Evolutionary conservation across 2,329 filamentous ascomycete genomes (phyloP), one percentile per base, ranked within the genome.

Genomic region (Boeremia exigua): DNA sequence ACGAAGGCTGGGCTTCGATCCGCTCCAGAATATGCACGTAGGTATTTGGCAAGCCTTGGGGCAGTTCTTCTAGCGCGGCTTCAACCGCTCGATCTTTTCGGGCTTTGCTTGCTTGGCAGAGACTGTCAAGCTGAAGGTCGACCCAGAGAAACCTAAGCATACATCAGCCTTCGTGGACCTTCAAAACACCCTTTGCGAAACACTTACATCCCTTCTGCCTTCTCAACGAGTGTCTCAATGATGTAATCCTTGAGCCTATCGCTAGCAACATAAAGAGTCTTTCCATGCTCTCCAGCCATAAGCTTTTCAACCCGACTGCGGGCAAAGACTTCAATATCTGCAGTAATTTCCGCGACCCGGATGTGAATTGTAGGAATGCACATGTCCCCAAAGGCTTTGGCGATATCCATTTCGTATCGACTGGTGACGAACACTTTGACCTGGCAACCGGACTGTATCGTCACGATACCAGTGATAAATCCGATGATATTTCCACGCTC

Each of bases 191-290:
- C 27, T 30, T 30, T 15, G 27, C 0, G 8, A 30, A 5, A 25
- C 47, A 64, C 63, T 56, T 52, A 68, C 62, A 68, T 68, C 3
- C 60, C 62, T 9, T 64, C 56, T 34, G 65, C 65, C 43, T 58
- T 64, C 12, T 27, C 42, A 47, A 52, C 39, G 23, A 66, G 55
- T 6, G 56, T 62, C 38, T 43, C 25, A 30, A 61, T 27, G 29
- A 67, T 56, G 36, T 40, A 53, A 30, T 63, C 60, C 32, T 54
- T 53, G 30, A 65, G 49, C 27, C 42, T 44, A 37, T 56, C 54
- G n/a, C 38, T 53, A 4, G 44, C 49, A 29, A 67, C 15, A 38
- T 61, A 63, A n/a, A 65, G 59, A 1, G 29, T 59, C 49, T 62
- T 62, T 48, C 60, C 56, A 52, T 43, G n/a, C 28, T 43, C 28